Base-by-base conservation (phyloP, 108 stramenopile species). In the Discostella pseudostelligera region DNA sequence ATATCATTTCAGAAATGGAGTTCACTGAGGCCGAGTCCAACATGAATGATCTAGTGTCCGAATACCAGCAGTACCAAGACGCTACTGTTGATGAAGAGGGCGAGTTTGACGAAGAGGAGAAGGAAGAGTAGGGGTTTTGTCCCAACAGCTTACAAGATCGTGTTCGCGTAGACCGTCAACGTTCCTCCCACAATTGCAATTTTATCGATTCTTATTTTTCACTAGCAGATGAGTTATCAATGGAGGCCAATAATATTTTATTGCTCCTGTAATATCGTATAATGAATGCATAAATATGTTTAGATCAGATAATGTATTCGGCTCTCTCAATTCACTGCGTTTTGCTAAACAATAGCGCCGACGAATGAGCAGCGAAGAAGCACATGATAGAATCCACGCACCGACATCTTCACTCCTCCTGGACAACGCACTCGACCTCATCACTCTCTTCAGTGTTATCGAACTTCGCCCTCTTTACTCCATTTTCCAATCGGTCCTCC, bases 11-110 rank as follows among this genome's bases (percentile, higher is more conserved):
- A 56, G 85, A 87, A 65, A 87, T 87, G 83, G 85, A 87, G 70
- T 88, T 88, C 83, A 88, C 87, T 13, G 88, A 89, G 80, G 88
- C 88, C 44, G 85, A 89, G 74, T 83, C 84, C 59, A 89, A 89
- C 82, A 79, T 89, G 75, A 84, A 90, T 60, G 89, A 87, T 71
- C 73, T 87, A 24, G 87, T 91, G 13, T 88, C 87, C 25, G 89
- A 91, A 62, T 88, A 91, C 81, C 89, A 91, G 82, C 89, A 93
- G 69, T 92, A 93, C 71, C 92, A 92, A 78, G 93, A 93, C 73
- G 93, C 91, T 29, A 91, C 89, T 61, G 89, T 89, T 60, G 91
- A 88, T 32, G 84, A 85, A 39, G 82, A 83, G 22, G 81, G 67
- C 12, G 78, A 82, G 35, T 82, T 79, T 35, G 81, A 70, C 19